Base-by-base conservation (phyloP, 148 eudicot genomes). In the Rhododendron simsii region DNA sequence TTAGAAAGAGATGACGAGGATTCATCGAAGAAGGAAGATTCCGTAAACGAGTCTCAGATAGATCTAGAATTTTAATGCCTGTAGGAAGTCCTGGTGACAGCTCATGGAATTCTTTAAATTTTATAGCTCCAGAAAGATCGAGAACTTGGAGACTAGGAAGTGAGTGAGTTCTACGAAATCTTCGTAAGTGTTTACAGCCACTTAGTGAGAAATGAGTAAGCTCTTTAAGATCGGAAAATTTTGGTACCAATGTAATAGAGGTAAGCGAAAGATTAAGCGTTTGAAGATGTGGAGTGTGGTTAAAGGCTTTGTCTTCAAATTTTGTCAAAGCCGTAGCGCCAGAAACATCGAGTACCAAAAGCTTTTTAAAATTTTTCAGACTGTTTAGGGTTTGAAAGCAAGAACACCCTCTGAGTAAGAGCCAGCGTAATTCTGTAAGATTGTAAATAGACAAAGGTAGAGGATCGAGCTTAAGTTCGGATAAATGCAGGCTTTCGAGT, bases 161-260 rank as follows among this genome's bases (percentile, higher is more conserved):
- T n/a, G 30, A 63, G 28, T 63, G 28, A 63, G 28, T 63, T 23
- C 11, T 63, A n/a, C 71, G 84, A 12, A 91, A 74, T 84, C 90
- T 86, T 45, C n/a, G 71, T 21, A 89, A 35, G 11, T 16, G 21
- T 79, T n/a, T 1, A 57, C 89, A 87, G 1, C 77, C 84, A 59
- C 81, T 81, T 50, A 86, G 53, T 50, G 85, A 57, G 5, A 91
- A 80, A 87, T 87, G 90, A 81, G 91, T 87, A 74, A 91, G 92
- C 7, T 86, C 33, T 28, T 13, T 7, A 15, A 81, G 77, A 18
- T 57, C 20, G 9, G 18, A 21, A 41, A 90, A 6, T 57, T 73
- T 10, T 13, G 91, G 92, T 61, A 87, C 35, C 23, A 6, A 63
- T 47, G 45, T n/a, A 20, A 91, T 53, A 80, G 63, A 41, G 18